These are phyloP conservation scores for Cardamine occulta DNA, from an alignment of 345 rosid genomes.

Conservation along the genomic window DNA sequence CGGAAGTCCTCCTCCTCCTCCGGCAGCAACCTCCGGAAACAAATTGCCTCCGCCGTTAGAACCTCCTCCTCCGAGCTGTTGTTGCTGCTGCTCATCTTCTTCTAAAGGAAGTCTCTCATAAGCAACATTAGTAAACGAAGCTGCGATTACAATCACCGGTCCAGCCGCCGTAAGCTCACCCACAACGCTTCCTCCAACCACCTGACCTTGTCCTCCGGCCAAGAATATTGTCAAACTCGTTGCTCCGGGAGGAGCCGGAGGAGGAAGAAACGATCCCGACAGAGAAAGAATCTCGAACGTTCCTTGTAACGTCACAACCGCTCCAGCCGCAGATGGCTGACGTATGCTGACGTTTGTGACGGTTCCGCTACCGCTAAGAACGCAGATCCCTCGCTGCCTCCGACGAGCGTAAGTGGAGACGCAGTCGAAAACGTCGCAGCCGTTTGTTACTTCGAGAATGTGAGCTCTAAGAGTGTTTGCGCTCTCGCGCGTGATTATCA, in stretches of 20 bases:
- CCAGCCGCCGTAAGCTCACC: conserved; percentile 97
- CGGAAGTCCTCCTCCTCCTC: conserved; percentile 72
- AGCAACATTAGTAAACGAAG: conserved; percentile 95
- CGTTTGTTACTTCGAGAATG: conserved; percentile 91
- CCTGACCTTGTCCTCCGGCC: conserved; percentile 97
- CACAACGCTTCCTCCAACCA: conserved; percentile 92
- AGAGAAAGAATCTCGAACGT: conserved; percentile 94
- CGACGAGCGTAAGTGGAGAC: conserved; percentile 86
- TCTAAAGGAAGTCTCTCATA: conserved; percentile 95
- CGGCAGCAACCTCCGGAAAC: conserved; percentile 40
- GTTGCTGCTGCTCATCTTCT: conserved; percentile 78
- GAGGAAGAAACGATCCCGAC: conserved; percentile 91
- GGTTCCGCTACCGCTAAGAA: conserved; percentile 86
- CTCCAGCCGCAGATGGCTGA: conserved; percentile 89
- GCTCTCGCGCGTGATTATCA: conserved; percentile 92
- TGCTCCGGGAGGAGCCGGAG: conserved; percentile 98
- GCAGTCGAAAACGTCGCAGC: conserved; percentile 91
- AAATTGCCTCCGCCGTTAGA: conserved; percentile 43
- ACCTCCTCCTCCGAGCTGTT: conserved; percentile 49
- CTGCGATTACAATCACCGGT: conserved; percentile 91
- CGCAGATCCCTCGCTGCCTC: conserved; percentile 90
- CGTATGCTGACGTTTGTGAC: conserved; percentile 91
- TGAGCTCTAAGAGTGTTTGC: conserved; percentile 96
- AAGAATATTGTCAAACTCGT: conserved; percentile 90
- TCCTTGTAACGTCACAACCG: conserved; percentile 87